Base-by-base conservation (phyloP, 148 eudicot species). In the Vaccinium corymbosum region DNA sequence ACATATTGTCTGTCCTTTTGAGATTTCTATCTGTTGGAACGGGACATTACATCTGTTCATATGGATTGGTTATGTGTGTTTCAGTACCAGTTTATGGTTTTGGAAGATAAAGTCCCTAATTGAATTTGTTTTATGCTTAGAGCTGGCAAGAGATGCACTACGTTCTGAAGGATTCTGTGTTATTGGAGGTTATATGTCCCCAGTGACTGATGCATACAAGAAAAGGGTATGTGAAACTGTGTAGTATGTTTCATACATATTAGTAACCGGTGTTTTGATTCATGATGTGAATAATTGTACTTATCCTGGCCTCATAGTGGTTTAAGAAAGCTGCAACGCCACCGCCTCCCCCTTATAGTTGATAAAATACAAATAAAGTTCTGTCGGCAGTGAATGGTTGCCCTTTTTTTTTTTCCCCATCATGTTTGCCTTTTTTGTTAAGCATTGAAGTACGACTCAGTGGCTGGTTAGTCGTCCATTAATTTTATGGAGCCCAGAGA, bases 171-270 rank as follows among this genome's bases (percentile, higher is more conserved):
- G 98, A 76, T 93, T 87, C 83, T 88, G 84, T 76, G 97, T 93
- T 61, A 86, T 97, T 86, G 99, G 99, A 89, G 99, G 94, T 85
- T 97, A 97, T 84, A 89, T 94, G 95, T 97, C 98, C 70, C 98
- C 98, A 16, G 98, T 93, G 49, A 96, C 92, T 85, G 95, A 97
- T 93, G 93, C 97, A 78, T 97, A 94, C 87, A 92, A 87, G 84
- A 97, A 97, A 88, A 92, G 32, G 98, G 97, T 93, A 85, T 46
- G 82, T 75, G 49, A 27, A 73, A 12, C 81, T 84, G 79, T 83
- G 53, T 70, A 66, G 17, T 80, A 35, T 68, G 19, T 32, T 25
- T 82, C 42, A 29, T 70, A 1, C 57, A 62, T 77, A 15, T 74
- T 35, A 0, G 76, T 55, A 52, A 51, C 74, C n/a, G 7, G 20